A percentile compares a stretch with the other conserved stretches of the same genome.
Evolutionary conservation across 208 protist genomes (phyloP).

Genomic region (Leptomonas pyrrhocoris): DNA sequence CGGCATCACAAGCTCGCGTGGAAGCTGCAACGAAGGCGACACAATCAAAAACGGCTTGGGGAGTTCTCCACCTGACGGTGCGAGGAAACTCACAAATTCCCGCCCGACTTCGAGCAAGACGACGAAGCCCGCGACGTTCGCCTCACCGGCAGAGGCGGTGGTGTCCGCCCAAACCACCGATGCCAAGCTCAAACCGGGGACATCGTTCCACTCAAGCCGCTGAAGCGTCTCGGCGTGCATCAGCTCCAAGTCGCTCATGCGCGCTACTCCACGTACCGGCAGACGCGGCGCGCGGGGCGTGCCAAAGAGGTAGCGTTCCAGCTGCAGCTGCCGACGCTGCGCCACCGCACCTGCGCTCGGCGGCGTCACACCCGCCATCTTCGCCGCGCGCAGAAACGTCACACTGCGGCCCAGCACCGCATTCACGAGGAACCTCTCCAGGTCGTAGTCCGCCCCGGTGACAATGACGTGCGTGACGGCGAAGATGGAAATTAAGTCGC

Average conservation of each 20-base stretch:
- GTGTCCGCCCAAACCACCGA: slow-evolving; percentile 74
- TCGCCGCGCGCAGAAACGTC: slow-evolving; percentile 53
- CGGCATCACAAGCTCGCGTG: slow-evolving; percentile 50
- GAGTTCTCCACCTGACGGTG: slow-evolving; percentile 61
- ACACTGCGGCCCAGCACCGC: slow-evolving; percentile 49
- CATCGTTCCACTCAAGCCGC: slow-evolving; percentile 50
- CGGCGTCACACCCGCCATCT: slow-evolving; percentile 35
- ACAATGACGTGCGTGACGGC: slow-evolving; percentile 80
- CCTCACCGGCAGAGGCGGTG: slow-evolving; percentile 52
- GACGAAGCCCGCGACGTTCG: slow-evolving; percentile 81
- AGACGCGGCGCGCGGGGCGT: slow-evolving; percentile 61
- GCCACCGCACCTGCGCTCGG: slow-evolving; percentile 30
- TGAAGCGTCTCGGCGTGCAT: slow-evolving; percentile 68
- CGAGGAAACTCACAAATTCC: slow-evolving; percentile 75
- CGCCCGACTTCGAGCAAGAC: slow-evolving; percentile 80
- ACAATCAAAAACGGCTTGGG: slow-evolving; percentile 82
- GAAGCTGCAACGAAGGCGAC: slow-evolving; percentile 65
- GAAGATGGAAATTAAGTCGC: slow-evolving; percentile 79
- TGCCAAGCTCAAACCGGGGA: slow-evolving; percentile 56
- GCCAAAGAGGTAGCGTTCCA: slow-evolving; percentile 74
- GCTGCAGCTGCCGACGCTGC: slow-evolving; percentile 40
- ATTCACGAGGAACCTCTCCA: slow-evolving; percentile 57
- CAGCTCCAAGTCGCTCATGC: slow-evolving; percentile 67
- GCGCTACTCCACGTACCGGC: slow-evolving; percentile 57
- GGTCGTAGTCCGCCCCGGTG: slow-evolving; percentile 55